Evolutionary conservation across 2,329 filamentous ascomycete genomes (phyloP), one percentile per base, ranked within the genome.

Genomic region (Calonectria leucothoes): DNA sequence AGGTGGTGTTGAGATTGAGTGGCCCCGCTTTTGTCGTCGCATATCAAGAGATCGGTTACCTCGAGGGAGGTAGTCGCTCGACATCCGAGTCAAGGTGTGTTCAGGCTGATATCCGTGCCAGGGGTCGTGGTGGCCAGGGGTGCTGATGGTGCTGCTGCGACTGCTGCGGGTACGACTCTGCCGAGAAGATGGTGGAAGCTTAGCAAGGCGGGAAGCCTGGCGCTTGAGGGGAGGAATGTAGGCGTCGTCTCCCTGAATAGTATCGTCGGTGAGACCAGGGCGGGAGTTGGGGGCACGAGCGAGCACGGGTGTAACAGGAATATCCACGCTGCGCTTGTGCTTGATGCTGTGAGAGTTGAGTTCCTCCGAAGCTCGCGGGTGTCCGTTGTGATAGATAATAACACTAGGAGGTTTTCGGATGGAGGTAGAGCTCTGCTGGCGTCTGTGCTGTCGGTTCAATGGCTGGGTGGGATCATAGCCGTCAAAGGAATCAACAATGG

Each of bases 201-300:
- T 92, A 48, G 88, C 87, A 5, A 92, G 82, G 23, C 90, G 87
- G 5, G 89, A 89, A 4, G 87, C 85, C 17, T 89, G 88, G 14
- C 89, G 87, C 81, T 88, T 91, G 1, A 88, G 84, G 14, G 86
- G 84, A 10, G 88, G 82, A 35, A 93, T 81, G 75, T 91, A 93
- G 4, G 91, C 90, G 57, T 89, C 88, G 71, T 90, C 91, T 39
- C 91, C 91, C 6, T 91, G 90, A 3, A 93, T 81, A 1, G 87
- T 82, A 77, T 92, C 90, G 74, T 93, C 91, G 3, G 91, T 93
- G 7, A 93, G 86, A 20, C 91, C 91, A 1, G 87, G 87, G 25
- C 91, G 86, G n/a, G 91, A 86, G 77, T 93, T 93, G 15, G 91
- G 91, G 8, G 91, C 91, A 61, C 88, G 86, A 15, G 91, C 91